Evolutionary conservation across 2,329 filamentous ascomycete genomes (phyloP), one percentile per base, ranked within the genome.

Genomic region (Sporothrix pseudoabietina): DNA sequence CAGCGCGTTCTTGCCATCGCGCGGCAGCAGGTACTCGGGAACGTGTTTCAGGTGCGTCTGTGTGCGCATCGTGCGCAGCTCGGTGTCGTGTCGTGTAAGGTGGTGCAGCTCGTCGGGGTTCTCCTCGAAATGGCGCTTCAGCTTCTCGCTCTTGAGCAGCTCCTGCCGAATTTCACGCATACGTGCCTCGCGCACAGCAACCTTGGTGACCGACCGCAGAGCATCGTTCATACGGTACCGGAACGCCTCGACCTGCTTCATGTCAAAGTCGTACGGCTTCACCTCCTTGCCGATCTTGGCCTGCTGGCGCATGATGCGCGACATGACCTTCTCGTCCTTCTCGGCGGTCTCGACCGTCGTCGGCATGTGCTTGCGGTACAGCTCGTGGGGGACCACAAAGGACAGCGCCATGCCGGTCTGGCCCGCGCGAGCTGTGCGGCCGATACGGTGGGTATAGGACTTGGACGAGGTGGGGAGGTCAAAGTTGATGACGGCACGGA

Each of bases 391-490:
- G 3, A 99, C 88, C 70, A 97, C 92, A 81, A 99, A 98, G 10
- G 94, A 97, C n/a, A 99, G 87, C 0, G 96, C 94, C 88, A 97
- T 98, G 74, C 96, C 96, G 0, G 92, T 90, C 80, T 97, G 93
- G 12, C 94, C 95, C 1, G 94, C 96, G 75, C 96, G 89, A 1
- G 94, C 96, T 6, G 96, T 99, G 44, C 96, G 90, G 44, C 96
- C 96, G 78, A 99, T 97, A 71, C 96, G 91, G 82, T 99, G 96
- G n/a, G 93, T 97, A 82, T 99, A 99, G 9, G 94, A 97, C 80
- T 94, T 97, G 52, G 94, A 91, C 9, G 91, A 92, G 19, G 90
- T 89, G 0, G 96, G 96, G 19, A 99, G 90, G 81, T 99, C 96
- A 81, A 99, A 99, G 84, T 99, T 99, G 80, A 99, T 89, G 32